phyloP scores from a whole-genome alignment of 1,284 basidiomycete genomes.

The Ustilago xerochloae region DNA sequence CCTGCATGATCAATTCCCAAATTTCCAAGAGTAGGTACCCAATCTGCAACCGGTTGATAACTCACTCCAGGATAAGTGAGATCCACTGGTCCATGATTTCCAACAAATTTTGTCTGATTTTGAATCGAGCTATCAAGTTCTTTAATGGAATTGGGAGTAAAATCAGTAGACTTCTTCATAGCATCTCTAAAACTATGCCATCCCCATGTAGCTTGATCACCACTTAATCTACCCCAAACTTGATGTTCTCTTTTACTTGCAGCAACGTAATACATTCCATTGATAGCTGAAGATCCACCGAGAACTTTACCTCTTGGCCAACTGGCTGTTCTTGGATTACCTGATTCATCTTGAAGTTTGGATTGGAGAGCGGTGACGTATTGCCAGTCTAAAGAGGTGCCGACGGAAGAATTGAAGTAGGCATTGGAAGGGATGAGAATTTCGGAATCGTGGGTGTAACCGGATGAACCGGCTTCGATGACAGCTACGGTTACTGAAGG shows the following conservation, averaged over 20 bases:
- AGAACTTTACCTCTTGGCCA: constrained; percentile 70
- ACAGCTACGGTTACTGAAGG: constrained; percentile 74
- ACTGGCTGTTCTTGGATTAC: constrained; percentile 37
- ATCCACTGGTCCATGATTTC: constrained; percentile 48
- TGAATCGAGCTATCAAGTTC: constrained; percentile 33
- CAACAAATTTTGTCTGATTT: constrained; percentile 42
- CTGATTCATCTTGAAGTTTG: constrained; percentile 21
- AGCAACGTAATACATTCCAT: constrained; percentile 65
- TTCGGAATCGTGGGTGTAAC: constrained; percentile 37
- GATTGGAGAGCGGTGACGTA: constrained; percentile 38
- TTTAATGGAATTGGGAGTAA: constrained; percentile 25
- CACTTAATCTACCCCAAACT: constrained; percentile 49
- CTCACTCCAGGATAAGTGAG: constrained; percentile 52
- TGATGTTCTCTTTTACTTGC: constrained; percentile 62
- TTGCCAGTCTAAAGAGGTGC: constrained; percentile 56
- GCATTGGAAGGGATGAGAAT: constrained; percentile 38
- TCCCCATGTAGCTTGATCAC: constrained; percentile 42
- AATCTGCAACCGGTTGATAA: constrained; percentile 51
- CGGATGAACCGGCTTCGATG: constrained; percentile 73
- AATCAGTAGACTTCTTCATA: constrained; percentile 57
- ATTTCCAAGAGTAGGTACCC: constrained; percentile 40
- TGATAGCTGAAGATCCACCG: constrained; percentile 71
- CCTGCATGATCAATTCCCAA: constrained; percentile 25
- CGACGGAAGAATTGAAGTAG: constrained; percentile 46
- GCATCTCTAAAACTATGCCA: constrained; percentile 49